These are phyloP conservation scores for Kandelia obovata DNA, from an alignment of 345 rosid genomes.

Conservation along the genomic window DNA sequence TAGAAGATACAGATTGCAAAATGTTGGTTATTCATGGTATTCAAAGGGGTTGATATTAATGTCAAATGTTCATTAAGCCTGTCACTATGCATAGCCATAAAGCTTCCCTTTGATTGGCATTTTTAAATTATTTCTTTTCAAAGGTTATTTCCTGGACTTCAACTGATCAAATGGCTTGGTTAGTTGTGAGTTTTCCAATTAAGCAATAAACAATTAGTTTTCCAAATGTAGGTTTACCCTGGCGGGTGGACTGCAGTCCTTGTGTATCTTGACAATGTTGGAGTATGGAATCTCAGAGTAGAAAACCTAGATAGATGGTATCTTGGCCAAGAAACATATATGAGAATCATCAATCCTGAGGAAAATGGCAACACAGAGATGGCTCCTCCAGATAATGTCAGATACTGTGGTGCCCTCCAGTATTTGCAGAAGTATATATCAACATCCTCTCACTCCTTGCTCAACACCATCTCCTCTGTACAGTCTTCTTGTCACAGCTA, in stretches of 20 bases:
- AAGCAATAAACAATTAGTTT: not conserved
- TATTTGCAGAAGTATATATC: not conserved
- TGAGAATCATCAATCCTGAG: conserved; percentile 16
- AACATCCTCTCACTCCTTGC: not conserved
- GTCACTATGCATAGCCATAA: no score
- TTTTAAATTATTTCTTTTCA: no score
- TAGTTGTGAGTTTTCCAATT: not conserved
- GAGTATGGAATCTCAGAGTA: conserved; percentile 16
- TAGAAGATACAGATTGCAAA: no score
- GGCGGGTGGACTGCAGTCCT: not conserved
- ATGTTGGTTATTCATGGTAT: no score
- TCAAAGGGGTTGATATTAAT: no score
- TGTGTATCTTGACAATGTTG: conserved; percentile 7
- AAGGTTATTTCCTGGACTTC: not conserved
- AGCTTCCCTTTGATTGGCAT: no score
- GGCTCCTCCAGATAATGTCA: conserved; percentile 5
- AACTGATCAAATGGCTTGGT: not conserved
- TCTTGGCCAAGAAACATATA: conserved; percentile 19
- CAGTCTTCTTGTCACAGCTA: not conserved
- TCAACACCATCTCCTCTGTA: not conserved
- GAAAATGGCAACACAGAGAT: conserved; percentile 5
- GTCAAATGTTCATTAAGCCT: no score
- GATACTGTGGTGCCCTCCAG: not conserved
- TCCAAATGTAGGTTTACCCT: not conserved
- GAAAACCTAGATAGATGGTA: conserved; percentile 21